Conservation (phyloP, 805 yeast species). For the Ogataea sp. region DNA sequence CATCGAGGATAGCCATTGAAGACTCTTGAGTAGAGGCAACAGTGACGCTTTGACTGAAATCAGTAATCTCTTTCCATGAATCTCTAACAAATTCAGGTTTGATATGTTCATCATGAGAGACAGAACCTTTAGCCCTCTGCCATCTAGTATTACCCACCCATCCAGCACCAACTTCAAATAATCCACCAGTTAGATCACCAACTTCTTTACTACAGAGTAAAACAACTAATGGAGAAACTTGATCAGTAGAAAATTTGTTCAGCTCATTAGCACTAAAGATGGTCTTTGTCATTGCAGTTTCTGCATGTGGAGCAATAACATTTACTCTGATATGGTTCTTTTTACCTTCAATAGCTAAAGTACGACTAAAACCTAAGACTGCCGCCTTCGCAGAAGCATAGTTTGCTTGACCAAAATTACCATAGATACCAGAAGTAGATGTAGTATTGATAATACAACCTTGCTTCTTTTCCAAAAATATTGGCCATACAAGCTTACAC, state of each 20-base stretch:
- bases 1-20: slow-evolving; percentile 65
- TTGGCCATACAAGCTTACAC: slow-evolving; percentile 89
- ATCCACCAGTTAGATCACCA: slow-evolving; percentile 68
- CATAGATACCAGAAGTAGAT: slow-evolving; percentile 95
- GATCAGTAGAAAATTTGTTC: slow-evolving; percentile 77
- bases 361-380: slow-evolving; percentile 73
- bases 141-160: slow-evolving; percentile 94
- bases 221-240: slow-evolving; percentile 86
- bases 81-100: slow-evolving; percentile 66
- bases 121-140: slow-evolving; percentile 87
- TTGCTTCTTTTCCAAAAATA: slow-evolving; percentile 65
- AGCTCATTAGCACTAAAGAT: slow-evolving; percentile 74
- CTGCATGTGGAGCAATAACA: slow-evolving; percentile 94
- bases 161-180: slow-evolving; percentile 93
- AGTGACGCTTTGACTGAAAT: slow-evolving; percentile 50
- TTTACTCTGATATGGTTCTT: slow-evolving; percentile 69
- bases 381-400: slow-evolving; percentile 92
- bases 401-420: slow-evolving; percentile 96
- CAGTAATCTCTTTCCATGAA: slow-evolving; percentile 56
- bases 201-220: slow-evolving; percentile 68
- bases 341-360: slow-evolving; percentile 88
- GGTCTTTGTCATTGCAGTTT: slow-evolving; percentile 92
- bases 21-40: slow-evolving; percentile 66
- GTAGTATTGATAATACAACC: slow-evolving; percentile 86
- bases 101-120: slow-evolving; percentile 42